phyloP scores from a whole-genome alignment of 2,329 filamentous ascomycete species.

The Lachnellula hyalina region DNA sequence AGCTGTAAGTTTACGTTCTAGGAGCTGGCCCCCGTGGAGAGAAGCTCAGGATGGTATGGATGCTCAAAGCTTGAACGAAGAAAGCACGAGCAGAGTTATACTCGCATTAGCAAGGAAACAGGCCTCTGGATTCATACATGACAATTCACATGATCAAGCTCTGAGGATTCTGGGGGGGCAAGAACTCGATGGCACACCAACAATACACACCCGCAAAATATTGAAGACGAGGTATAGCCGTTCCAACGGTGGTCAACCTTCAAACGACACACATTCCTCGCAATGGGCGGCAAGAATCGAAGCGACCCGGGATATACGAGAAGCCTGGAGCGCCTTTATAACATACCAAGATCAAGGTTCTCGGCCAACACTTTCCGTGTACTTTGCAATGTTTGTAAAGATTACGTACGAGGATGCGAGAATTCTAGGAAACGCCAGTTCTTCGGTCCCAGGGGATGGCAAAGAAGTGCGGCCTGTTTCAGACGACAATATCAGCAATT shows the following conservation, averaged over 20 bases:
- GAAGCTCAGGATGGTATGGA: constrained; percentile 54
- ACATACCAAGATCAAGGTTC: constrained; percentile 31
- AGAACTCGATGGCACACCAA: constrained; percentile 45
- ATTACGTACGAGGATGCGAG: constrained; percentile 37
- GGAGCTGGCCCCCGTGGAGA: constrained; percentile 57
- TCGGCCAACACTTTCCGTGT: constrained; percentile 42
- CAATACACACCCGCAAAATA: constrained; percentile 48
- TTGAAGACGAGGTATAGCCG: constrained; percentile 6
- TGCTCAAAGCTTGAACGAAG: constrained; percentile 45
- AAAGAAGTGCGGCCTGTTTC: constrained; percentile 50
- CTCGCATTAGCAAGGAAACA: constrained; percentile 49
- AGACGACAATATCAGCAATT: constrained; percentile 55
- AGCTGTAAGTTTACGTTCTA: constrained; percentile 42
- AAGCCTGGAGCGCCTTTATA: constrained; percentile 49
- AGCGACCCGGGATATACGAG: constrained; percentile 54
- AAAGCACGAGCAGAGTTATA: constrained; percentile 49
- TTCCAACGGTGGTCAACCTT: no score
- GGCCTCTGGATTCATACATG: constrained; percentile 48
- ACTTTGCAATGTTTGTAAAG: constrained; percentile 57
- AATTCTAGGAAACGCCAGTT: constrained; percentile 14
- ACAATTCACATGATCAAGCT: constrained; percentile 41
- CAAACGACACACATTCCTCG: background rate
- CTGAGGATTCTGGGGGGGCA: constrained; percentile 50
- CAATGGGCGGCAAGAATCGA: constrained; percentile 52
- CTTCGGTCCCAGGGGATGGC: constrained; percentile 53